These are phyloP conservation scores for Trametes polyzona DNA, from an alignment of 1,284 basidiomycete genomes.

Conservation along the genomic window DNA sequence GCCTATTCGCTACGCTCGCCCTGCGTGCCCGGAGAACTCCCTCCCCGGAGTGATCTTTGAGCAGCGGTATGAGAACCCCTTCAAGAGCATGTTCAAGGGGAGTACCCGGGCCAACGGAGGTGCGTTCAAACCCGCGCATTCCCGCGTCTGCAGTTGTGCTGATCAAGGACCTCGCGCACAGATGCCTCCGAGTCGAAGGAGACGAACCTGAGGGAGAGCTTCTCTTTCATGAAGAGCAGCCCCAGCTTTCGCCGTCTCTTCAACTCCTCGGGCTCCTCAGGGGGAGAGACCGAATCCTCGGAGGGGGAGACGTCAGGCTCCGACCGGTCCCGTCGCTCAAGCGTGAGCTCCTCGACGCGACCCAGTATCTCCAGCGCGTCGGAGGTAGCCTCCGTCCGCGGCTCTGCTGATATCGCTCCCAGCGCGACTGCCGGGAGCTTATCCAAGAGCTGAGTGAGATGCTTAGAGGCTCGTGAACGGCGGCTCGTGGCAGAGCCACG, in stretches of 20 bases:
- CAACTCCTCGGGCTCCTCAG: neutral
- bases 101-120: neutral
- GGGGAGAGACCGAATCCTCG: neutral
- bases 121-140: no score
- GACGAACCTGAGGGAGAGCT: neutral
- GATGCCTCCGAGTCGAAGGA: neutral
- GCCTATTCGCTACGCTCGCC: slow-evolving; percentile 12
- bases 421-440: no score
- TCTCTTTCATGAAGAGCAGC: neutral
- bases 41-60: slow-evolving; percentile 12
- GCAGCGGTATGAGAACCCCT: slow-evolving; percentile 21
- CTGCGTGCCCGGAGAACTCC: slow-evolving; percentile 19
- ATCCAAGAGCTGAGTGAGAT: no score
- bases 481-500: no score
- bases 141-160: neutral
- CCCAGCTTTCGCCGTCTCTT: neutral
- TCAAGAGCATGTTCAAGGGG: slow-evolving; percentile 4
- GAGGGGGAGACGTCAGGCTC: neutral
- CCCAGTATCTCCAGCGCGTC: no score
- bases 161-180: neutral
- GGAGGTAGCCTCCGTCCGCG: neutral
- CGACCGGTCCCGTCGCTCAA: neutral
- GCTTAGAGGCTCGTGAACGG: no score
- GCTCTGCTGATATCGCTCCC: no score
- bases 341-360: neutral